Evolutionary conservation across 495 filamentous ascomycete species (phyloP).

Genomic region (Penicillium cinerascens): DNA sequence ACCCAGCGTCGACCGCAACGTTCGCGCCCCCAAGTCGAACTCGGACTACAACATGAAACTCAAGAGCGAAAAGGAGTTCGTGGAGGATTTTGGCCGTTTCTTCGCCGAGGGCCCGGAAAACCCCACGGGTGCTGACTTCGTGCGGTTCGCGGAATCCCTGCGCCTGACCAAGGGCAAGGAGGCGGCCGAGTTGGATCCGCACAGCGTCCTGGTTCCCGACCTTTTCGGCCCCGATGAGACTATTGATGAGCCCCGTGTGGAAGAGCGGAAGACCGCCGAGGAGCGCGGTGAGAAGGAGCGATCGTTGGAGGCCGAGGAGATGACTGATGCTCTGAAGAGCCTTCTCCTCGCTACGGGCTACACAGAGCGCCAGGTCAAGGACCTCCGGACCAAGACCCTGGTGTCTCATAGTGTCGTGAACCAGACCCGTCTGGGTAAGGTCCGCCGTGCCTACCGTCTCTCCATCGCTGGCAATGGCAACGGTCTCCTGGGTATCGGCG

Average conservation of each 20-base stretch:
- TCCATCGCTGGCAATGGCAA: slow-evolving; percentile 79
- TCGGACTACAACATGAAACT: slow-evolving; percentile 58
- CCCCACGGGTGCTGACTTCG: slow-evolving; percentile 38
- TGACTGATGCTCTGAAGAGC: slow-evolving; percentile 51
- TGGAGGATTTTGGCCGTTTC: slow-evolving; percentile 54
- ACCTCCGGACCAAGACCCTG: slow-evolving; percentile 59
- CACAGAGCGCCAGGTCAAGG: slow-evolving; percentile 50
- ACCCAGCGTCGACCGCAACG: slow-evolving; percentile 68
- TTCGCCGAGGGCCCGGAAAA: slow-evolving; percentile 51
- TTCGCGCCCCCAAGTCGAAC: slow-evolving; percentile 50
- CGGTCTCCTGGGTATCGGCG: slow-evolving; percentile 82
- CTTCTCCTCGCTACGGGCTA: slow-evolving; percentile 71
- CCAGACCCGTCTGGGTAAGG: slow-evolving; percentile 95
- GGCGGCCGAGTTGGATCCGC: slow-evolving; percentile 46
- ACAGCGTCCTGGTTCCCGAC: slow-evolving; percentile 43
- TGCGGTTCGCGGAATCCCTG: slow-evolving; percentile 43
- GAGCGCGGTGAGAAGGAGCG: slow-evolving; percentile 37
- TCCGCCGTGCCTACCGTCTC: slow-evolving; percentile 64
- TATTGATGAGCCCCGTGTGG: slow-evolving; percentile 28
- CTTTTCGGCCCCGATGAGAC: slow-evolving; percentile 47
- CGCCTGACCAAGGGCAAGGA: slow-evolving; percentile 52
- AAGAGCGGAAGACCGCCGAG: slow-evolving; percentile 25
- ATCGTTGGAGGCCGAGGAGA: slow-evolving; percentile 37
- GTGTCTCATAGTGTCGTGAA: slow-evolving; percentile 75
- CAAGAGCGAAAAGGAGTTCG: slow-evolving; percentile 57